Conservation (phyloP, 1,284 basidiomycete genomes). For the Heliocybe sulcata region DNA sequence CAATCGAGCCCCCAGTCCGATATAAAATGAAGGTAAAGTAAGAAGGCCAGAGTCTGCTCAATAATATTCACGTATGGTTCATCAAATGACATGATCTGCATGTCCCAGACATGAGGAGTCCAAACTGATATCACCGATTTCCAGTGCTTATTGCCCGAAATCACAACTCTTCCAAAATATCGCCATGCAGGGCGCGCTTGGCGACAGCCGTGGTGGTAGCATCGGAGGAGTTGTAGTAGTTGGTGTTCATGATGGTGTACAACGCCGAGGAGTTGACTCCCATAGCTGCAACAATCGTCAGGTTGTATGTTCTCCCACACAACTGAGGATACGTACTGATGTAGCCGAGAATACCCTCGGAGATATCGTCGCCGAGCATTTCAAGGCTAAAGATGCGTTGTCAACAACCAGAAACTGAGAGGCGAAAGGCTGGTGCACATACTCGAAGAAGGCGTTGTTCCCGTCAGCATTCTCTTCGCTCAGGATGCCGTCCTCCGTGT, state of each 20-base stretch:
- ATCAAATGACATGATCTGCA: no score
- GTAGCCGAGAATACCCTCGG: conserved; percentile 8
- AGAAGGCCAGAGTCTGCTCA: no score
- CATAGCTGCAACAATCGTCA: conserved; percentile 3
- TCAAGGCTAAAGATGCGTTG: conserved; percentile 5
- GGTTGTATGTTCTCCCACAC: neutral
- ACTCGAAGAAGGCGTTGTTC: conserved; percentile 22
- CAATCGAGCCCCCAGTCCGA: no score
- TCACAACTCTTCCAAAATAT: neutral
- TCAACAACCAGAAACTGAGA: conserved; percentile 13
- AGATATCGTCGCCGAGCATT: conserved; percentile 7
- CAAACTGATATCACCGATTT: no score
- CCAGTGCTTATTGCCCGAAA: no score
- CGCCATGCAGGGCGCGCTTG: neutral
- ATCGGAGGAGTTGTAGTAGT: conserved; percentile 6
- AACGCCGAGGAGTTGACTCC: conserved; percentile 7
- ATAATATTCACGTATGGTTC: no score
- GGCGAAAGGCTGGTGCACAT: conserved; percentile 17
- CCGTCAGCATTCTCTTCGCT: conserved; percentile 17
- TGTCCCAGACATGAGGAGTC: neutral
- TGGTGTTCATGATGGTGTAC: conserved; percentile 7
- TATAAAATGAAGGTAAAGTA: no score
- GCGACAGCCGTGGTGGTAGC: neutral
- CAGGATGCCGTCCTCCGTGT: conserved; percentile 19
- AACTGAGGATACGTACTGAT: conserved; percentile 6